Conservation (phyloP, 495 filamentous ascomycete genomes). For the Letharia columbiana region DNA sequence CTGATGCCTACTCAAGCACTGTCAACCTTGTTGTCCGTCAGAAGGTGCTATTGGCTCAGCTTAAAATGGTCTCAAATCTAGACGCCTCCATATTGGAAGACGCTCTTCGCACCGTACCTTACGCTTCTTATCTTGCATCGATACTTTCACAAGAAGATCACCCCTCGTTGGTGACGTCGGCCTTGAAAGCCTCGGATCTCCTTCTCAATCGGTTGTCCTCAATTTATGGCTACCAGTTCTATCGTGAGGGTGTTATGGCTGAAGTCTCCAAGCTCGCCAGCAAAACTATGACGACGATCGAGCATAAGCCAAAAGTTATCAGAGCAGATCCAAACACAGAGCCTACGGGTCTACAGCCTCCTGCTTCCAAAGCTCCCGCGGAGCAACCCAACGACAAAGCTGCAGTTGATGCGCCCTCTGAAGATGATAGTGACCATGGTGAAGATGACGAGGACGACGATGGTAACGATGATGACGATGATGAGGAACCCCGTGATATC, state of each 20-base stretch:
- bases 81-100: conserved; percentile 77
- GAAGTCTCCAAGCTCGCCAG: conserved; percentile 76
- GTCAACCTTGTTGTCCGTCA: conserved; percentile 97
- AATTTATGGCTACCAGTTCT: conserved; percentile 93
- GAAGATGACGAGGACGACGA: conserved; percentile 44
- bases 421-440: conserved; percentile 35
- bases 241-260: conserved; percentile 91
- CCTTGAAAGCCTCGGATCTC: conserved; percentile 80
- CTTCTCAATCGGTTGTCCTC: conserved; percentile 72
- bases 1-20: conserved; percentile 95
- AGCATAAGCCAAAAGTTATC: conserved; percentile 23
- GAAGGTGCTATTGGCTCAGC: conserved; percentile 86
- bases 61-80: conserved; percentile 97
- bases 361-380: neutral
- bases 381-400: conserved; percentile 10
- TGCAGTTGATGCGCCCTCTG: conserved; percentile 13
- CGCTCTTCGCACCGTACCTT: conserved; percentile 81
- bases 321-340: conserved; percentile 4
- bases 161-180: conserved; percentile 72
- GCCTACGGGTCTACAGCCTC: conserved; percentile 15
- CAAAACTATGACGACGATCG: conserved; percentile 36
- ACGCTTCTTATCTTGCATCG: conserved; percentile 92
- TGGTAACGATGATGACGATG: conserved; percentile 44
- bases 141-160: conserved; percentile 97
- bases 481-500: conserved; percentile 50